Conservation (phyloP, 2,329 filamentous ascomycete species). For the Fusarium albosuccineum region DNA sequence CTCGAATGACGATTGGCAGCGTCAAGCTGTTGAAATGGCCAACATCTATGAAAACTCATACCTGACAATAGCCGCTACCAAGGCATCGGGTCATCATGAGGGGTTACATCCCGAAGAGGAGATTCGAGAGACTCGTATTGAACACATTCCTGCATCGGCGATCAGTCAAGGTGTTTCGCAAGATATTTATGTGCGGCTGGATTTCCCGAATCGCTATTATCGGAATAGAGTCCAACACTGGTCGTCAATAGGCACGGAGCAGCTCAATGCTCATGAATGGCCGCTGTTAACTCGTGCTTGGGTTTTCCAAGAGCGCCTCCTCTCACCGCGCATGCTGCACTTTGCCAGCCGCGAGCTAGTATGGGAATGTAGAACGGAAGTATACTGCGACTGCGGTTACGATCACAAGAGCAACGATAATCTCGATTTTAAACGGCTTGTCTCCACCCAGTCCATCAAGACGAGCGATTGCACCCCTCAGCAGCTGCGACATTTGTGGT, state of each 20-base stretch:
- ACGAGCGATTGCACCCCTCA: slow-evolving; percentile 20
- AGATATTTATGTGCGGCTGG: slow-evolving; percentile 21
- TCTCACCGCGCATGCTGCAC: slow-evolving; percentile 33
- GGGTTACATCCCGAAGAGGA: slow-evolving; percentile 1
- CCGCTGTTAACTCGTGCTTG: slow-evolving; percentile 28
- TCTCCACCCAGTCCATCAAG: slow-evolving; percentile 18
- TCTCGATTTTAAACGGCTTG: slow-evolving; percentile 19
- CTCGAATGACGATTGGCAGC: slow-evolving; percentile 15
- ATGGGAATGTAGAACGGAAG: slow-evolving; percentile 25
- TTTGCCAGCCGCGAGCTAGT: slow-evolving; percentile 25
- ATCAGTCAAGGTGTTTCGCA: slow-evolving; percentile 13
- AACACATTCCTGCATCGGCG: slow-evolving; percentile 9
- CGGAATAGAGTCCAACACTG: slow-evolving; percentile 14
- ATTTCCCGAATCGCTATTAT: background rate
- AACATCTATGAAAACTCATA: slow-evolving; percentile 24
- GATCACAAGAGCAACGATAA: slow-evolving; percentile 7
- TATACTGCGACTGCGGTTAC: slow-evolving; percentile 22
- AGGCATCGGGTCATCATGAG: slow-evolving; percentile 18
- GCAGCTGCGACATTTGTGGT: slow-evolving; percentile 24
- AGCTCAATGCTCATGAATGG: slow-evolving; percentile 13
- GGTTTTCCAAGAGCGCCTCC: slow-evolving; percentile 33
- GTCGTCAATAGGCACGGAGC: slow-evolving; percentile 1
- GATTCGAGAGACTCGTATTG: background rate
- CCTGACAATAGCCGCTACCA: slow-evolving; percentile 27
- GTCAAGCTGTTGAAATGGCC: slow-evolving; percentile 23